Conservation (phyloP, 805 yeast genomes). For the Pichia exigua region DNA sequence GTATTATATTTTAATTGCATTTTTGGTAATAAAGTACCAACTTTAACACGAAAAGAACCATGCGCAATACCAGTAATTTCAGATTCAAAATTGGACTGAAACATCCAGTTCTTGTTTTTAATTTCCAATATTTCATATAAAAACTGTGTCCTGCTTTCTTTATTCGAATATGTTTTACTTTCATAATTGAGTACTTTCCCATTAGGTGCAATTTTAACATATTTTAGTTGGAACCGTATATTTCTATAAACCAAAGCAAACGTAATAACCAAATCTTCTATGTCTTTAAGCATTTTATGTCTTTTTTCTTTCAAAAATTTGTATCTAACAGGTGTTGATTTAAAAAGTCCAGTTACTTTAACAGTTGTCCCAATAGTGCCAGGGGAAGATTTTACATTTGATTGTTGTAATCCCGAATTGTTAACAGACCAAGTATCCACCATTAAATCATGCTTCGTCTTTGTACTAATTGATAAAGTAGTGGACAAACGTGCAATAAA, state of each 20-base stretch:
- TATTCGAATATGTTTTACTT: conserved; percentile 9
- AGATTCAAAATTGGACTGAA: conserved; percentile 10
- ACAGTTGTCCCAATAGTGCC: conserved; percentile 32
- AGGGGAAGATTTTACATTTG: conserved; percentile 18
- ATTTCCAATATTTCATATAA: conserved; percentile 16
- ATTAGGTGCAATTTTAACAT: conserved; percentile 14
- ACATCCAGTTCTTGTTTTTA: conserved; percentile 12
- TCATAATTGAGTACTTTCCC: conserved; percentile 11
- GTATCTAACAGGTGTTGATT: conserved; percentile 28
- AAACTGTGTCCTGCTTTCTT: conserved; percentile 7
- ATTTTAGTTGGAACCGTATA: conserved; percentile 26
- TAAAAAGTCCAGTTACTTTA: conserved; percentile 26
- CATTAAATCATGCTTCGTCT: conserved; percentile 23
- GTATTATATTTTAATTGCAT: conserved; percentile 25
- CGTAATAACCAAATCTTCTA: conserved; percentile 21
- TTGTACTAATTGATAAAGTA: conserved; percentile 26
- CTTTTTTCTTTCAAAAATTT: conserved; percentile 24
- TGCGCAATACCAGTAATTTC: neutral
- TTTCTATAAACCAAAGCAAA: conserved; percentile 27
- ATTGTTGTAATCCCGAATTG: conserved; percentile 20
- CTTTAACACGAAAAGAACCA: neutral
- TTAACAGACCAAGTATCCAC: conserved; percentile 32
- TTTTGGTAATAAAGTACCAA: conserved; percentile 27
- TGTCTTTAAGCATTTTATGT: conserved; percentile 18
- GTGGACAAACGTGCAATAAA: conserved; percentile 29